Evolutionary conservation across 1,284 basidiomycete genomes (phyloP).

Genomic region (Cystobasidium sp.): DNA sequence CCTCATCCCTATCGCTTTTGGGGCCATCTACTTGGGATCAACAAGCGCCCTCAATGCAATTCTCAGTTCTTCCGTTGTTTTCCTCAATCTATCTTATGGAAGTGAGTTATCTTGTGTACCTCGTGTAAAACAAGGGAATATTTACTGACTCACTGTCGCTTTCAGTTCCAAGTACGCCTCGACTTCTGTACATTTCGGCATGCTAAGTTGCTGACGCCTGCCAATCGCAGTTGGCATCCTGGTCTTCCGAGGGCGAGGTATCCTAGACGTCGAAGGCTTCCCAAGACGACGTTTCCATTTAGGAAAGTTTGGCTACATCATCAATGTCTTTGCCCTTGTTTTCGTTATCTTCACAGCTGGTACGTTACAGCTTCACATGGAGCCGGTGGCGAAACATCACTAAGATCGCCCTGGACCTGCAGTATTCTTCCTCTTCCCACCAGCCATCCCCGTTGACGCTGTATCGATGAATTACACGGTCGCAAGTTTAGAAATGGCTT

Average conservation of each 20-base stretch:
- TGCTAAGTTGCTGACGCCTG: neutral
- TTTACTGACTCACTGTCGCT: neutral
- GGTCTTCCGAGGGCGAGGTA: slow-evolving; percentile 57
- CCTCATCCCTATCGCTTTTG: slow-evolving; percentile 59
- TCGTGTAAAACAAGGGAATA: neutral
- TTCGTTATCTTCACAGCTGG: slow-evolving; percentile 58
- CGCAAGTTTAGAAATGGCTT: no score
- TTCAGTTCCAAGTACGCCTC: slow-evolving; percentile 28
- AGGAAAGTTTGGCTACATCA: slow-evolving; percentile 45
- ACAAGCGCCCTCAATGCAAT: slow-evolving; percentile 62
- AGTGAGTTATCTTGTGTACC: slow-evolving; percentile 2
- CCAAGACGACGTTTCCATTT: slow-evolving; percentile 51
- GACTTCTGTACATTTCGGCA: neutral
- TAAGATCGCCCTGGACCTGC: slow-evolving; percentile 34
- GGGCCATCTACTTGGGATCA: slow-evolving; percentile 61
- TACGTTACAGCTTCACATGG: neutral
- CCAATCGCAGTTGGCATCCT: slow-evolving; percentile 57
- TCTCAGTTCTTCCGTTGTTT: slow-evolving; percentile 54
- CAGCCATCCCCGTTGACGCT: slow-evolving; percentile 57
- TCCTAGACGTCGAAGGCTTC: slow-evolving; percentile 55
- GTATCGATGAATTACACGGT: slow-evolving; percentile 59
- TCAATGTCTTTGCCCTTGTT: slow-evolving; percentile 58
- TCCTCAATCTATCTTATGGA: slow-evolving; percentile 59
- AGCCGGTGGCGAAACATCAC: neutral
- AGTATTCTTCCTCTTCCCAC: slow-evolving; percentile 62